These are phyloP conservation scores for Phytophthora hybrid DNA, from an alignment of 352 stramenopile species.

Conservation along the genomic window DNA sequence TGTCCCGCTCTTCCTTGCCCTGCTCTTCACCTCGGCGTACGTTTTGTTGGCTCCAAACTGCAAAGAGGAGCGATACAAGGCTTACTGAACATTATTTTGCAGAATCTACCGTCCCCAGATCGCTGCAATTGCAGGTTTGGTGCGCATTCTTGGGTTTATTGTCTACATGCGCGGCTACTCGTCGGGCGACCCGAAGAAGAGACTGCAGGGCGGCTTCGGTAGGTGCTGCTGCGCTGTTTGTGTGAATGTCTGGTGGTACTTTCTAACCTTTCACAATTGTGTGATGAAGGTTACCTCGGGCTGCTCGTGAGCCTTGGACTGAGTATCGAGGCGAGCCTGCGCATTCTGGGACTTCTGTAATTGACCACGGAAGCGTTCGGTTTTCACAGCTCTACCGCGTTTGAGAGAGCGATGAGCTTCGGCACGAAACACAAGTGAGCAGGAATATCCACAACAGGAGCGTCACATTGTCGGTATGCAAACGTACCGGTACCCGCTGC, in stretches of 20 bases:
- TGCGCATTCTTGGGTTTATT: conserved; percentile 72
- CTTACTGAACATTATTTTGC: neutral
- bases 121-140: conserved; percentile 59
- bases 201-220: conserved; percentile 70
- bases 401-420: neutral
- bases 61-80: neutral
- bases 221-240: conserved; percentile 8
- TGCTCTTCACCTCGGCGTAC: conserved; percentile 69
- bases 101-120: conserved; percentile 71
- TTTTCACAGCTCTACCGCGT: neutral
- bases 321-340: conserved; percentile 40
- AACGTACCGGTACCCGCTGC: neutral
- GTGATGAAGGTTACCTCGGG: conserved; percentile 58
- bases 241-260: neutral
- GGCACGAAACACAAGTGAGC: neutral
- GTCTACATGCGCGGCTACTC: conserved; percentile 73
- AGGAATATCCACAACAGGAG: neutral
- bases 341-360: conserved; percentile 43
- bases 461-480: neutral
- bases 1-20: conserved; percentile 66
- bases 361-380: neutral
- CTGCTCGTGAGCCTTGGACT: conserved; percentile 29
- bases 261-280: neutral
- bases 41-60: conserved; percentile 17
- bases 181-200: conserved; percentile 69